A percentile compares a stretch with the other conserved stretches of the same genome.
Evolutionary conservation across 148 eudicot species (phyloP).

Genomic region (Chenopodium berlandieri): DNA sequence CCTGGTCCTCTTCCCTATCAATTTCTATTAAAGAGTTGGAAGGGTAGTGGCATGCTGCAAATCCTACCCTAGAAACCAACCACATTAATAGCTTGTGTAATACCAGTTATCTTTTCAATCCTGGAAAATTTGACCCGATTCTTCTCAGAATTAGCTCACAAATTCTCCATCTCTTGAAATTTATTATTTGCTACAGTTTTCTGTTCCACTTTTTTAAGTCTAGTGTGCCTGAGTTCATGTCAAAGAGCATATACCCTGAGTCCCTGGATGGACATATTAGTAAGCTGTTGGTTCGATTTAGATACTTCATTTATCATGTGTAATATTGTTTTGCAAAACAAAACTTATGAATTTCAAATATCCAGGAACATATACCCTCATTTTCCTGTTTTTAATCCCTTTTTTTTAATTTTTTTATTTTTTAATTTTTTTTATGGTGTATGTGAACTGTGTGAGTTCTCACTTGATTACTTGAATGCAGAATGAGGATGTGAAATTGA

Average conservation of each 20-base stretch:
- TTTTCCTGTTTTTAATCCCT: neutral
- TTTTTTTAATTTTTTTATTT: no score
- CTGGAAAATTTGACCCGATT: neutral
- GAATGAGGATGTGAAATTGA: constrained; percentile 66
- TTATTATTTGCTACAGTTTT: neutral
- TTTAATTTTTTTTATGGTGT: neutral
- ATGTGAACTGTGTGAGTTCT: constrained; percentile 14
- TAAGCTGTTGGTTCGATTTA: neutral
- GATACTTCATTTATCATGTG: neutral
- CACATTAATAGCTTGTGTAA: no score
- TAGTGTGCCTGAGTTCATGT: neutral
- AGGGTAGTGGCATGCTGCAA: neutral
- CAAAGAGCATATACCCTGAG: no score
- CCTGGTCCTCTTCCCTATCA: neutral
- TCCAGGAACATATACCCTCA: neutral
- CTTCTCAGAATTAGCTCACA: neutral
- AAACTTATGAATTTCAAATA: neutral
- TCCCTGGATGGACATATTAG: neutral
- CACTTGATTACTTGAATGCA: constrained; percentile 32
- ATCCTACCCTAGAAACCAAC: neutral
- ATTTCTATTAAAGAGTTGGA: no score
- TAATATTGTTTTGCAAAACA: neutral
- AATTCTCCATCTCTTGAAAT: neutral
- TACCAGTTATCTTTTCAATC: neutral
- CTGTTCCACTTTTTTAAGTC: neutral